Percentiles rank a stretch among this genome's conserved stretches.
These are phyloP conservation scores for Phytophthora pseudosyringae DNA, from an alignment of 352 stramenopile genomes.

Conservation along the genomic window DNA sequence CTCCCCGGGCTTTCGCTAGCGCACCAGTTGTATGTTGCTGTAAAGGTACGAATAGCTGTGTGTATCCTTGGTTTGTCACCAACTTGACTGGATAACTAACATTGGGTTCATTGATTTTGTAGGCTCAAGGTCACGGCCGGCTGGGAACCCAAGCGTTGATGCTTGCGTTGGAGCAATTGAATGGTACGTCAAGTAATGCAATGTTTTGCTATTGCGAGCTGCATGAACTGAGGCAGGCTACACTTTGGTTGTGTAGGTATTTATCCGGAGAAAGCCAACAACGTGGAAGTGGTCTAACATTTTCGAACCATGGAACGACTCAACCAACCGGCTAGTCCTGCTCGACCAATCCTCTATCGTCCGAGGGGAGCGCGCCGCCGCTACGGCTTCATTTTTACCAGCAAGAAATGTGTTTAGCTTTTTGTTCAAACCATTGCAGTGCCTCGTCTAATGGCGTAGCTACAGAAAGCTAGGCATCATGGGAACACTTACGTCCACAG, in stretches of 20 bases:
- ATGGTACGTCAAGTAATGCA: constrained; percentile 47
- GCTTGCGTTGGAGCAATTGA: constrained; percentile 88
- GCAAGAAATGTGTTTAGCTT: constrained; percentile 8
- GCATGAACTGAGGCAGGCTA: constrained; percentile 2
- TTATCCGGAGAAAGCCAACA: constrained; percentile 50
- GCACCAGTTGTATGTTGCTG: constrained; percentile 87
- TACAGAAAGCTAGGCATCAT: constrained; percentile 1
- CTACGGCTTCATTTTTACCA: constrained; percentile 19
- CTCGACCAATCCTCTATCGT: neutral
- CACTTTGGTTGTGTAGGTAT: constrained; percentile 36
- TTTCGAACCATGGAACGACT: constrained; percentile 4
- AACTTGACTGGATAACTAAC: constrained; percentile 13
- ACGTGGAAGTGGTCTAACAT: constrained; percentile 48
- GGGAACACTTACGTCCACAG: too few species aligned
- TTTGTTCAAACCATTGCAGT: constrained; percentile 3
- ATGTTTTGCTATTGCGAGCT: neutral
- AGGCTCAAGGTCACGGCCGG: constrained; percentile 83
- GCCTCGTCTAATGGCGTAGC: neutral
- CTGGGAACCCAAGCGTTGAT: constrained; percentile 88
- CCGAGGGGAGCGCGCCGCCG: neutral
- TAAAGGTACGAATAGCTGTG: constrained; percentile 54
- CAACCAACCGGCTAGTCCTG: constrained; percentile 5
- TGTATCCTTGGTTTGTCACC: neutral
- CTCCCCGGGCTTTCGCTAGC: constrained; percentile 85
- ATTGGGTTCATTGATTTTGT: constrained; percentile 4